Evolutionary conservation across 768 basidiomycete genomes (phyloP).

Genomic region (Crassisporium funariophilum): DNA sequence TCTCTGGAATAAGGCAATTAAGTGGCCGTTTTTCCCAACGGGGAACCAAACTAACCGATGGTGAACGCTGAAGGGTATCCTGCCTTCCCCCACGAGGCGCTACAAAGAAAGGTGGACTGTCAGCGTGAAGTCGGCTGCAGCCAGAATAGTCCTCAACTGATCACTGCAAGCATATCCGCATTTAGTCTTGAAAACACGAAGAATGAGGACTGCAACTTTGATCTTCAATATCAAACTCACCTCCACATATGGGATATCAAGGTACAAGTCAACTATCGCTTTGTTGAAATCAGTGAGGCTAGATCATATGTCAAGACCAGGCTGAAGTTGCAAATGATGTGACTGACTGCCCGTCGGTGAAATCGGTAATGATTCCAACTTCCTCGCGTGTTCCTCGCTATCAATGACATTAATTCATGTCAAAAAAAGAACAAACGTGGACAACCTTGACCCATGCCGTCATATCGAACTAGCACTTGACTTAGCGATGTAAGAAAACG

Average conservation of each 20-base stretch:
- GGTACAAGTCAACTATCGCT: slow-evolving; percentile 72
- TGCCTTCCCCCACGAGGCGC: slow-evolving; percentile 83
- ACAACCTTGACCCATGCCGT: slow-evolving; percentile 89
- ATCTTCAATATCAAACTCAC: slow-evolving; percentile 28
- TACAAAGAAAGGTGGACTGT: slow-evolving; percentile 24
- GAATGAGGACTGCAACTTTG: slow-evolving; percentile 12
- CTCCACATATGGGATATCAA: slow-evolving; percentile 81
- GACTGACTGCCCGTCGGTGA: slow-evolving; percentile 61
- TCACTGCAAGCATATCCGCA: slow-evolving; percentile 96
- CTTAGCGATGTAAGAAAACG: slow-evolving; percentile 15
- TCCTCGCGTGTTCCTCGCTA: slow-evolving; percentile 70
- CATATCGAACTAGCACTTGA: slow-evolving; percentile 90
- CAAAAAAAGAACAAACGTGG: slow-evolving; percentile 20
- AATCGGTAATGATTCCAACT: slow-evolving; percentile 87
- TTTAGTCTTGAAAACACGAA: slow-evolving; percentile 55
- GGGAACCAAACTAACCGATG: slow-evolving; percentile 55
- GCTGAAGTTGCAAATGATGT: slow-evolving; percentile 11
- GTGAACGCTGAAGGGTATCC: slow-evolving; percentile 86
- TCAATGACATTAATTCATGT: slow-evolving; percentile 15
- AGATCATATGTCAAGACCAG: slow-evolving; percentile 13
- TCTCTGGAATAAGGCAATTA: slow-evolving; percentile 46
- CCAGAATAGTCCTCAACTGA: slow-evolving; percentile 55
- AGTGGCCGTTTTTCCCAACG: slow-evolving; percentile 14
- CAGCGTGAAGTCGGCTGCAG: slow-evolving; percentile 32
- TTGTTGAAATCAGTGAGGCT: slow-evolving; percentile 85